Evolutionary conservation across 306 rosid species (phyloP), one percentile per base, ranked within the genome.

Genomic region (Spatholobus suberectus): DNA sequence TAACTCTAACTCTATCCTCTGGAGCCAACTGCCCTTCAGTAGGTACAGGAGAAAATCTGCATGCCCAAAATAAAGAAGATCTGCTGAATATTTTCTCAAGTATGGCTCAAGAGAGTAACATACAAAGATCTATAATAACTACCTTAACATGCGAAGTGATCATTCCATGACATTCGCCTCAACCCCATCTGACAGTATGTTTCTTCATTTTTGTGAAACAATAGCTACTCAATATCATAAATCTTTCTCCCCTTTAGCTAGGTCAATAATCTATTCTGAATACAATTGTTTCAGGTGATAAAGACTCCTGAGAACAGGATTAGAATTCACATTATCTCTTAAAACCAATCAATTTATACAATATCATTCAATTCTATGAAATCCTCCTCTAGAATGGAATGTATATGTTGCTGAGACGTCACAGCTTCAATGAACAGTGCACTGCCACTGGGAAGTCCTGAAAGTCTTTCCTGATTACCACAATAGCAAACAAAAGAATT

Each of bases 291-390:
- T 86, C 87, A 73, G 76, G 83, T 54, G 73, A 82, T 51, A 61
- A 43, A 27, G 63, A 80, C 71, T 80, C 85, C 51, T 77, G 61
- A 65, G 21, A 76, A 52, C 76, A 77, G 75, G 58, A 78, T 44
- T 62, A 75, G 69, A 65, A 76, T 71, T 75, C 83, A 78, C 77
- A 76, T 26, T 63, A 54, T 77, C 81, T 76, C 59, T 75, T 72
- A 65, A 15, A 52, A 82, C 71, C 76, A 76, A 66, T 70, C 65
- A 67, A 34, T 61, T 83, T 74, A 72, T 52, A 21, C 23, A 51
- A 94, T 91, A 87, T 94, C 98, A 61, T 91, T 84, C 85, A 91
- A 49, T 87, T 90, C 96, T 38, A 93, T 69, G 77, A 81, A 93
- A 87, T 89, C 92, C 23, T 79, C 92, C 73, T 93, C 90, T 54